These are phyloP conservation scores for Prillingera fragicola DNA, from an alignment of 1,284 basidiomycete species.

Conservation along the genomic window DNA sequence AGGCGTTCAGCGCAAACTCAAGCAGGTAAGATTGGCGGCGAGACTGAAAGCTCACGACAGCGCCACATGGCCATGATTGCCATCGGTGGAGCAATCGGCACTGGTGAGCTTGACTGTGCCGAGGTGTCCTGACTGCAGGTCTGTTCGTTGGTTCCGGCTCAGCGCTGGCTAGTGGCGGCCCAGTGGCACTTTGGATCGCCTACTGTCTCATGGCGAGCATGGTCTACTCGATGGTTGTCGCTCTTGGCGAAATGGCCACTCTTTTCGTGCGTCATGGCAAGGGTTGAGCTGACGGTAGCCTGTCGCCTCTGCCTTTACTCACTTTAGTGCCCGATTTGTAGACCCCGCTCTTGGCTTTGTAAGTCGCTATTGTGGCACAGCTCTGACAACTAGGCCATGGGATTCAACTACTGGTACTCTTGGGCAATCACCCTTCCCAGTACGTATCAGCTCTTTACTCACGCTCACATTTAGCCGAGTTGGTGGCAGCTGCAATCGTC, in stretches of 20 bases:
- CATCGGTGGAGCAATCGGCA: constrained; percentile 48
- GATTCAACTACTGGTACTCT: constrained; percentile 35
- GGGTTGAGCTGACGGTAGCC: too few species aligned
- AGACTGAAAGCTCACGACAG: constrained; percentile 22
- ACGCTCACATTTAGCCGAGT: constrained; percentile 55
- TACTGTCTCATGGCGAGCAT: constrained; percentile 45
- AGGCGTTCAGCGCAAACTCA: constrained; percentile 2
- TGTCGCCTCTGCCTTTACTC: constrained; percentile 43
- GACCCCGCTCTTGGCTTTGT: constrained; percentile 52
- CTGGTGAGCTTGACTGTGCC: constrained; percentile 25
- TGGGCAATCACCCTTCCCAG: constrained; percentile 38
- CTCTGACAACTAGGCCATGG: constrained; percentile 6
- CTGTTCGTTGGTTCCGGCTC: constrained; percentile 52
- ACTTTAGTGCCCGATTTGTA: constrained; percentile 51
- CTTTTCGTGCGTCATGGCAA: constrained; percentile 22
- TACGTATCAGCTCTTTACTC: constrained; percentile 1
- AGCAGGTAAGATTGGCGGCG: constrained; percentile 12
- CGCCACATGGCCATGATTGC: constrained; percentile 52
- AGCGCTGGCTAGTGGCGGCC: constrained; percentile 51
- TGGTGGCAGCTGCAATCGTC: constrained; percentile 68
- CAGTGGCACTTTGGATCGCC: constrained; percentile 46
- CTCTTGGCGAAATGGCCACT: constrained; percentile 48
- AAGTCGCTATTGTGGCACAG: constrained; percentile 5
- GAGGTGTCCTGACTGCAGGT: constrained; percentile 48
- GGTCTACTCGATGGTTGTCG: constrained; percentile 43